A percentile compares a stretch with the other conserved stretches of the same genome.
These are phyloP conservation scores for Artemisia annua DNA, from an alignment of 129 eudicot species.

Conservation along the genomic window DNA sequence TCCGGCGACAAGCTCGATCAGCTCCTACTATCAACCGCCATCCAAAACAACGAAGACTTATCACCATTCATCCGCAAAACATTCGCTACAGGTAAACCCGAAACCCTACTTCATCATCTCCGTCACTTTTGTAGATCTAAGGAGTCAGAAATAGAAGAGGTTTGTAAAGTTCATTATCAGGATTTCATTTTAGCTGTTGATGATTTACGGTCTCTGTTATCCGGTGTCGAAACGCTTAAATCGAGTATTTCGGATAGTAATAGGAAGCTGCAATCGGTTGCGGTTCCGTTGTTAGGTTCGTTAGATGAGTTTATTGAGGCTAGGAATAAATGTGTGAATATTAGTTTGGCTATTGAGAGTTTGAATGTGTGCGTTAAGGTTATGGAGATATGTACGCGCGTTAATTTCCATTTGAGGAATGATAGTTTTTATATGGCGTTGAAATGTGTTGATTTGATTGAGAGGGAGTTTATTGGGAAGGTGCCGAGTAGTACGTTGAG, in stretches of 20 bases:
- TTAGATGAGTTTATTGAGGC: conserved; percentile 79
- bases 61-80: conserved; percentile 91
- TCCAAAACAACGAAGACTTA: conserved; percentile 84
- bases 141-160: conserved; percentile 92
- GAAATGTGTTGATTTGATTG: conserved; percentile 77
- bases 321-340: conserved; percentile 56
- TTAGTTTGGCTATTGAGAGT: conserved; percentile 57
- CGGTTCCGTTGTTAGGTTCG: conserved; percentile 63
- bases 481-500: conserved; percentile 69
- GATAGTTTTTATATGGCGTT: conserved; percentile 80
- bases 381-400: conserved; percentile 73
- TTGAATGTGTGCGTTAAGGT: conserved; percentile 52
- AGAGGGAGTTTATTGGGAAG: conserved; percentile 38
- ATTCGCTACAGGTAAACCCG: conserved; percentile 89
- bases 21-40: conserved; percentile 88
- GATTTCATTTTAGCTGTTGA: conserved; percentile 95
- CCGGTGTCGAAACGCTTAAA: conserved; percentile 83
- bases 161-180: conserved; percentile 88
- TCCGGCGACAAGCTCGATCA: conserved; percentile 81
- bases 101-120: conserved; percentile 75
- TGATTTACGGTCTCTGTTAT: conserved; percentile 83
- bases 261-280: conserved; percentile 67
- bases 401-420: conserved; percentile 52
- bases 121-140: conserved; percentile 75
- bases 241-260: conserved; percentile 67